These are phyloP conservation scores for Phenoliferia sp. DNA, from an alignment of 1,284 basidiomycete genomes.

Conservation along the genomic window DNA sequence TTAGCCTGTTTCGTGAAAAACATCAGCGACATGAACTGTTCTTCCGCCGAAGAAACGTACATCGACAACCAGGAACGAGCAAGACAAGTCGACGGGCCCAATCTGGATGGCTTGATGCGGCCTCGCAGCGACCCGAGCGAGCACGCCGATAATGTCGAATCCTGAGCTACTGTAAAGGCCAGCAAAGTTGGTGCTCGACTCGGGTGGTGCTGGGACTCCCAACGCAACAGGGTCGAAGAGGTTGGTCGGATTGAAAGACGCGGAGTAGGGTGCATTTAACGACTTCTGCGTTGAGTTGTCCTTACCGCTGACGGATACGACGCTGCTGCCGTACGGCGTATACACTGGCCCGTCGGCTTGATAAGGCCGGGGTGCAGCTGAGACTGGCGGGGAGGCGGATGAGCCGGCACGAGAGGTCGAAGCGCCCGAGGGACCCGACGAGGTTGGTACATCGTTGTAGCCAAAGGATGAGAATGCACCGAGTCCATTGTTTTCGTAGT, in stretches of 20 bases:
- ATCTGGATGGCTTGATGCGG: constrained; percentile 70
- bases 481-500: not conserved
- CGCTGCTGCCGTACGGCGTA: constrained; percentile 36
- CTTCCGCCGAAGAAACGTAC: constrained; percentile 32
- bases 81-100: constrained; percentile 86
- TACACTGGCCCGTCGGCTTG: constrained; percentile 25
- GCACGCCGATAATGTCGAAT: constrained; percentile 79
- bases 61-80: constrained; percentile 84
- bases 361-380: not conserved
- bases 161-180: constrained; percentile 77
- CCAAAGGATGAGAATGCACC: not conserved
- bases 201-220: constrained; percentile 24
- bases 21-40: not conserved
- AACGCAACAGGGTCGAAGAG: constrained; percentile 31
- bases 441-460: not conserved
- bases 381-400: not conserved
- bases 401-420: not conserved
- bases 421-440: constrained; percentile 1
- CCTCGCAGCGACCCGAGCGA: constrained; percentile 69
- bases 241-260: constrained; percentile 6
- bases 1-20: constrained; percentile 48
- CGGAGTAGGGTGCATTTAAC: constrained; percentile 13
- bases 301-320: constrained; percentile 33
- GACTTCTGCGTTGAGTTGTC: constrained; percentile 29
- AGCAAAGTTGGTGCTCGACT: constrained; percentile 31